phyloP scores from a whole-genome alignment of 2,329 filamentous ascomycete genomes.

The Hymenoscyphus scutula region DNA sequence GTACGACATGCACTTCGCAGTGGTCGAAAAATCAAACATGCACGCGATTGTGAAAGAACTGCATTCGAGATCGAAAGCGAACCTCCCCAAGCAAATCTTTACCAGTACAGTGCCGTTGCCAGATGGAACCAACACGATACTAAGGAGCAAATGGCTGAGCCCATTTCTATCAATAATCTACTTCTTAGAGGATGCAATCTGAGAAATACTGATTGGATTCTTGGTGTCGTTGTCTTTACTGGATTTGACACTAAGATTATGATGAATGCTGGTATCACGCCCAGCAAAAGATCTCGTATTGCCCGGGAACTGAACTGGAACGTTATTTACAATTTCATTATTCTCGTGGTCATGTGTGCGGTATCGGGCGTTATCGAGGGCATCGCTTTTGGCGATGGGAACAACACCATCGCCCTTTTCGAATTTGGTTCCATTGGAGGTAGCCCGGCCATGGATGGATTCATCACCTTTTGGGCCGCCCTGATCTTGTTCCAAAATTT shows the following conservation, averaged over 20 bases:
- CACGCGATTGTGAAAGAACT: conserved; percentile 85
- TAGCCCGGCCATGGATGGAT: conserved; percentile 73
- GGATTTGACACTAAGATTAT: conserved; percentile 98
- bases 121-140: conserved; percentile 75
- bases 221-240: conserved; percentile 91
- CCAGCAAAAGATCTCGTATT: conserved; percentile 88
- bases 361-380: conserved; percentile 83
- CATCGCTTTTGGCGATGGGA: conserved; percentile 69
- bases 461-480: conserved; percentile 95
- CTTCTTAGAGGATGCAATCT: conserved; percentile 90
- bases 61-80: conserved; percentile 91
- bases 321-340: conserved; percentile 91
- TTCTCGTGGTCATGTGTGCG: conserved; percentile 87
- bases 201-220: conserved; percentile 92
- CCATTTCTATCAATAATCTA: conserved; percentile 92
- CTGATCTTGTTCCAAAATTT: conserved; percentile 97
- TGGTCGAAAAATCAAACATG: conserved; percentile 78
- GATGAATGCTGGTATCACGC: conserved; percentile 95
- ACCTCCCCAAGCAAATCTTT: conserved; percentile 86
- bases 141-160: conserved; percentile 79
- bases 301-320: conserved; percentile 95
- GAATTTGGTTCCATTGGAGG: conserved; percentile 82
- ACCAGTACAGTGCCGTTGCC: conserved; percentile 88
- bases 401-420: conserved; percentile 77
- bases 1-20: conserved; percentile 88